Conservation (phyloP, 306 rosid species). For the Trichosanthes cucumerina region DNA sequence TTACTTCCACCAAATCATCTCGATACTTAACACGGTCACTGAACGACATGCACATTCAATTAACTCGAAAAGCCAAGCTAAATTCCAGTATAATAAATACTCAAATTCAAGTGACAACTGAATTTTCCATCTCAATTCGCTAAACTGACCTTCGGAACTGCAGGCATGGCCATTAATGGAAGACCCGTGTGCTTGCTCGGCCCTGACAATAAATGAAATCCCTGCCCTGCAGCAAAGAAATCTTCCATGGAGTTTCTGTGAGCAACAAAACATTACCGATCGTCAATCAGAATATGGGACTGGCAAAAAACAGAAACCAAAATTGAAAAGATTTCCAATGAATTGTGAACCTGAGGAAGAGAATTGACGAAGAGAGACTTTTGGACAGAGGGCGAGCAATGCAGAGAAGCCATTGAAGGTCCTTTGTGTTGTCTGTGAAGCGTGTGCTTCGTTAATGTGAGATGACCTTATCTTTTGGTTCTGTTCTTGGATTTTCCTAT, state of each 20-base stretch:
- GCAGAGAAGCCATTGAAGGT: slow-evolving; percentile 10
- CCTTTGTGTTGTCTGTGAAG: not conserved
- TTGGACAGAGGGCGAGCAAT: slow-evolving; percentile 33
- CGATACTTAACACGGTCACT: not conserved
- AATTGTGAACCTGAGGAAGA: slow-evolving; percentile 47
- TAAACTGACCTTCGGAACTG: slow-evolving; percentile 47
- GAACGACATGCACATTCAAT: not conserved
- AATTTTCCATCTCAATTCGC: not conserved
- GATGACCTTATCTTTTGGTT: slow-evolving; percentile 27
- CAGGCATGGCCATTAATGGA: slow-evolving; percentile 18
- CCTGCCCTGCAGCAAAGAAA: slow-evolving; percentile 47
- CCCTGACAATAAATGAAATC: slow-evolving; percentile 42
- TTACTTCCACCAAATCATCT: not conserved
- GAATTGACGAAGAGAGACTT: slow-evolving; percentile 42
- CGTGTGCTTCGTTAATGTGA: not conserved
- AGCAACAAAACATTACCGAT: not conserved
- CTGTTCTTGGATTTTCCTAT: slow-evolving; percentile 13
- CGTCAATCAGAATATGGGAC: not conserved
- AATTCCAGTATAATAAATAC: too few relatives aligned
- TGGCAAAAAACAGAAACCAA: not conserved
- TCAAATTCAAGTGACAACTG: not conserved
- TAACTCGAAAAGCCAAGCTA: not conserved
- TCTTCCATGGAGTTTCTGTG: slow-evolving; percentile 36
- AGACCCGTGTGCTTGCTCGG: slow-evolving; percentile 36
- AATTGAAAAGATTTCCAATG: not conserved